Evolutionary conservation across 805 yeast genomes (phyloP).

Genomic region (Candida argentea): DNA sequence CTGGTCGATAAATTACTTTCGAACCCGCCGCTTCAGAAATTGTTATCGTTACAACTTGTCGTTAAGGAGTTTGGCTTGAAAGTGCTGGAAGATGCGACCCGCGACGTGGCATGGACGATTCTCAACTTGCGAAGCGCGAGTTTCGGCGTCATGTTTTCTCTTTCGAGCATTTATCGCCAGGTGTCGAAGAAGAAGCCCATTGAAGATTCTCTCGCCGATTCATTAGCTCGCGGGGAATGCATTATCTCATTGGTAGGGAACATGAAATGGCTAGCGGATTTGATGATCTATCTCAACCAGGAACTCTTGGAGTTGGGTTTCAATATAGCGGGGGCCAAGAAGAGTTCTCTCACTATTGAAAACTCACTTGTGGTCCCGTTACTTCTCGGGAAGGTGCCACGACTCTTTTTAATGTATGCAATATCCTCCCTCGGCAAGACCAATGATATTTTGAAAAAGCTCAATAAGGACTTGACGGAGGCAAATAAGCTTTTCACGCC

Average conservation of each 20-base stretch:
- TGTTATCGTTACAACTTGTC: conserved; percentile 58
- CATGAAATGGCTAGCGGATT: conserved; percentile 78
- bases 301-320: conserved; percentile 46
- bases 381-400: conserved; percentile 57
- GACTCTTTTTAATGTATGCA: conserved; percentile 57
- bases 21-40: conserved; percentile 67
- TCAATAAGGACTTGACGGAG: conserved; percentile 39
- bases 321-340: conserved; percentile 10
- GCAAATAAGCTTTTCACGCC: conserved; percentile 35
- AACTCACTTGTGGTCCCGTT: conserved; percentile 47
- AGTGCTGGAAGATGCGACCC: conserved; percentile 24
- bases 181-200: conserved; percentile 48
- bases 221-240: conserved; percentile 51
- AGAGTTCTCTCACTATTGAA: conserved; percentile 12
- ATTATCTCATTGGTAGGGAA: conserved; percentile 60
- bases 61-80: conserved; percentile 37
- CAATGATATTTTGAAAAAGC: conserved; percentile 44
- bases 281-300: conserved; percentile 61
- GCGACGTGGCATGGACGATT: conserved; percentile 51
- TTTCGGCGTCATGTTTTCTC: conserved; percentile 55
- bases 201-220: conserved; percentile 43
- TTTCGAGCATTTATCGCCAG: conserved; percentile 54
- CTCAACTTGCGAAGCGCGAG: conserved; percentile 63
- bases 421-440: conserved; percentile 58
- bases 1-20: conserved; percentile 67